phyloP scores from a whole-genome alignment of 1,284 basidiomycete genomes.

The Austroboletus niveus region DNA sequence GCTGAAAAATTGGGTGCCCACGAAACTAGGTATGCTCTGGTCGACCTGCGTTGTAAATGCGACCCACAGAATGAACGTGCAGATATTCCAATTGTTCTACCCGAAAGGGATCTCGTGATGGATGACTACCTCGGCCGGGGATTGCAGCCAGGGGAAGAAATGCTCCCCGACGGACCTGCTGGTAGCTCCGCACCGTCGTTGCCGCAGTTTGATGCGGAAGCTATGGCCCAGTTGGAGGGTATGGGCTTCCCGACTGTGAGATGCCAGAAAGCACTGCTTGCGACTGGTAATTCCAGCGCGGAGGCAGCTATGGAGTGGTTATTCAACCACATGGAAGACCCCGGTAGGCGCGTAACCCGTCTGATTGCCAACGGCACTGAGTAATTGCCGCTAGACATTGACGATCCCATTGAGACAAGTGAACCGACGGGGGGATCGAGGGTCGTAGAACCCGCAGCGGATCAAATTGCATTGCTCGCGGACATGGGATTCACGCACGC shows the following conservation, averaged over 20 bases:
- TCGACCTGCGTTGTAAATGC: neutral
- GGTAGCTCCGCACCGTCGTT: conserved; percentile 32
- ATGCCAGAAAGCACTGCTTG: conserved; percentile 87
- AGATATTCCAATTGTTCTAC: conserved; percentile 84
- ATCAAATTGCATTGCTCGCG: conserved; percentile 70
- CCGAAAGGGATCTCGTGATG: conserved; percentile 63
- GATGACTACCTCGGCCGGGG: conserved; percentile 75
- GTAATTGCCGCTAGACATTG: conserved; percentile 64
- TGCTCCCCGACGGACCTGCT: conserved; percentile 57
- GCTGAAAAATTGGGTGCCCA: conserved; percentile 95
- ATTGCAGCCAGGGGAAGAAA: conserved; percentile 70
- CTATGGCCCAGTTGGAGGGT: conserved; percentile 71
- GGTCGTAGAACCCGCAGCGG: conserved; percentile 57
- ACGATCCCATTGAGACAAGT: conserved; percentile 64
- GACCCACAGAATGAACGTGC: conserved; percentile 2
- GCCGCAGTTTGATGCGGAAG: conserved; percentile 70
- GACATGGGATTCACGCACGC: conserved; percentile 93
- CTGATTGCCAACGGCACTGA: neutral
- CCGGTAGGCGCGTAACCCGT: conserved; percentile 47
- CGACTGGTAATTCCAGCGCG: conserved; percentile 78
- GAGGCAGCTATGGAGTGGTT: conserved; percentile 96
- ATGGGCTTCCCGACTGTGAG: conserved; percentile 89
- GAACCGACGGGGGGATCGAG: conserved; percentile 25
- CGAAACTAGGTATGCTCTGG: conserved; percentile 74
- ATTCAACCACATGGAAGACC: conserved; percentile 93